A percentile compares a stretch with the other conserved stretches of the same genome.
Conservation (phyloP, 352 stramenopile genomes). For the Phytophthora hybrid region DNA sequence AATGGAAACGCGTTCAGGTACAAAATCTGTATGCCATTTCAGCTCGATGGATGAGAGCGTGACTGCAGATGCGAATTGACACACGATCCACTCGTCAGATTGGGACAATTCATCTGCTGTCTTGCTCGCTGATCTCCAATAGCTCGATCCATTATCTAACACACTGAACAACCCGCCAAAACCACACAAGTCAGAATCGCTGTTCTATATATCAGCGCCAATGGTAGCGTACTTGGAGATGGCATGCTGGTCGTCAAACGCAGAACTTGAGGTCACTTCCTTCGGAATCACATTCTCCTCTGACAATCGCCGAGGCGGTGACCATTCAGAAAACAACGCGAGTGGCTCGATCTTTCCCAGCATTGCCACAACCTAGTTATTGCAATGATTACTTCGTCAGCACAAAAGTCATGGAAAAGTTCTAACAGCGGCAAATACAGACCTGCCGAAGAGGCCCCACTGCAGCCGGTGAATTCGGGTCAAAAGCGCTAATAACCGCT, state of each 20-base stretch:
- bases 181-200: background rate
- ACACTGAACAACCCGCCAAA: constrained; percentile 34
- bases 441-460: constrained; percentile 75
- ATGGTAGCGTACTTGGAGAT: constrained; percentile 49
- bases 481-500: constrained; percentile 64
- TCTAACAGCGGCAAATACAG: background rate
- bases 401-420: background rate
- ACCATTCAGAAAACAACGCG: constrained; percentile 82
- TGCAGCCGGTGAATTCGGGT: constrained; percentile 54
- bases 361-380: constrained; percentile 61
- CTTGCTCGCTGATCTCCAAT: constrained; percentile 54
- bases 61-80: constrained; percentile 58
- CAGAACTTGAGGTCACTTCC: constrained; percentile 66
- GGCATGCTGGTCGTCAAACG: constrained; percentile 64
- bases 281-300: constrained; percentile 47
- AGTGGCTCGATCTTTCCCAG: constrained; percentile 73
- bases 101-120: constrained; percentile 19
- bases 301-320: constrained; percentile 67
- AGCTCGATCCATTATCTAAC: constrained; percentile 44
- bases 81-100: constrained; percentile 58
- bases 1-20: constrained; percentile 54
- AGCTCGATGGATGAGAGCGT: constrained; percentile 58
- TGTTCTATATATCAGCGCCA: background rate
- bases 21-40: constrained; percentile 53
- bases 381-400: constrained; percentile 3